These are phyloP conservation scores for Xylaria sp. DNA, from an alignment of 495 filamentous ascomycete genomes.

Conservation along the genomic window DNA sequence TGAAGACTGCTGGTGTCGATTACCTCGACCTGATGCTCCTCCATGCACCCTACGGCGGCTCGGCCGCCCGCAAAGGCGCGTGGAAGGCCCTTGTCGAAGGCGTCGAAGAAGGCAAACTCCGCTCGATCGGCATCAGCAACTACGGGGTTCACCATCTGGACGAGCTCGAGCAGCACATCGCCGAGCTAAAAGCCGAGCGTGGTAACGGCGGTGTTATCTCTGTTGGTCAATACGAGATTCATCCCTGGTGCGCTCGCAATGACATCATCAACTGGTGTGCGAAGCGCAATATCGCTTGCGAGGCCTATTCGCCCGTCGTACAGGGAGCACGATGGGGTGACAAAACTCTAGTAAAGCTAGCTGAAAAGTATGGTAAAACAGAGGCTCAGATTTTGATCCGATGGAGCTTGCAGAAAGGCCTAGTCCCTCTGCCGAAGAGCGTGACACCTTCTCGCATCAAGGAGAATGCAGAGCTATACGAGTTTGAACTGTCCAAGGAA, in stretches of 20 bases:
- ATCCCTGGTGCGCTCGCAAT: constrained; percentile 81
- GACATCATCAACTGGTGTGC: constrained; percentile 81
- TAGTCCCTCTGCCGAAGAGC: constrained; percentile 79
- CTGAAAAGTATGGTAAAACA: constrained; percentile 74
- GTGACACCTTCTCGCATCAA: constrained; percentile 69
- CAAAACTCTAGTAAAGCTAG: constrained; percentile 62
- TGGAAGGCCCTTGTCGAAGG: constrained; percentile 70
- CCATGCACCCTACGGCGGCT: constrained; percentile 67
- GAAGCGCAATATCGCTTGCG: constrained; percentile 69
- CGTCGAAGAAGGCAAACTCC: constrained; percentile 67
- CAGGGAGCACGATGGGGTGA: constrained; percentile 72
- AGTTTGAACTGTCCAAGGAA: constrained; percentile 74
- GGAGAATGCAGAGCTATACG: constrained; percentile 80
- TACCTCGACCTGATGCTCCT: constrained; percentile 73
- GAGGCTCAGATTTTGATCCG: constrained; percentile 80
- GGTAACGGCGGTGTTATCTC: constrained; percentile 76
- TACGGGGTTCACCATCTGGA: constrained; percentile 74
- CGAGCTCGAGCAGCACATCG: constrained; percentile 78
- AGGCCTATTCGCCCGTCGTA: constrained; percentile 84
- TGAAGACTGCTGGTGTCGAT: constrained; percentile 59
- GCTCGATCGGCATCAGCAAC: constrained; percentile 70
- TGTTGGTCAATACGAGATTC: constrained; percentile 88
- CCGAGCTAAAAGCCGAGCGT: constrained; percentile 63
- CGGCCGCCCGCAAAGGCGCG: constrained; percentile 60
- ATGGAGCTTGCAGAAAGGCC: constrained; percentile 87